phyloP scores from a whole-genome alignment of 2,329 filamentous ascomycete species.

The Hypoxylon sp. region DNA sequence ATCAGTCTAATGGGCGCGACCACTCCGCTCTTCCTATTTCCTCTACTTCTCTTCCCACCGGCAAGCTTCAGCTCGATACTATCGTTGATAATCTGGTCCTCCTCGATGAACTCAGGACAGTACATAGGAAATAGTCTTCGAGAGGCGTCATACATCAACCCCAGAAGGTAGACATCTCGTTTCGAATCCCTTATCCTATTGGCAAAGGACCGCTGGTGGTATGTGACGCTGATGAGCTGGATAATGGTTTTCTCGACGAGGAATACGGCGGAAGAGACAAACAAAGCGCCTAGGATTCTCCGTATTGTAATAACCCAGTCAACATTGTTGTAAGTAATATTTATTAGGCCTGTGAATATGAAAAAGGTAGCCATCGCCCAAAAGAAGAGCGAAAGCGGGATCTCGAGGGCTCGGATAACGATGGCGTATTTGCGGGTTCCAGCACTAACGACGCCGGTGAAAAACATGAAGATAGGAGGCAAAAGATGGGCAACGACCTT shows the following conservation, averaged over 20 bases:
- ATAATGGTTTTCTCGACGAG: constrained; percentile 84
- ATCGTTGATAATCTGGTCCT: constrained; percentile 93
- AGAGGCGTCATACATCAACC: constrained; percentile 91
- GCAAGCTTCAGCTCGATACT: constrained; percentile 78
- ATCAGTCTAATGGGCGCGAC: constrained; percentile 85
- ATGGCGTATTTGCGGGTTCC: constrained; percentile 79
- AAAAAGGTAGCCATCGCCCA: constrained; percentile 76
- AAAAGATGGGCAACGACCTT: constrained; percentile 75
- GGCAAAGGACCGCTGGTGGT: constrained; percentile 87
- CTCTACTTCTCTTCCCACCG: constrained; percentile 64
- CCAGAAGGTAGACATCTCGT: constrained; percentile 83
- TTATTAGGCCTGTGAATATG: constrained; percentile 72
- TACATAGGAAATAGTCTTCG: constrained; percentile 91
- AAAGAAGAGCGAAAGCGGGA: constrained; percentile 77
- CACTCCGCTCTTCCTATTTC: constrained; percentile 68
- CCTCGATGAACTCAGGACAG: constrained; percentile 89
- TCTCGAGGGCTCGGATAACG: constrained; percentile 74
- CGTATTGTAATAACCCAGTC: constrained; percentile 72
- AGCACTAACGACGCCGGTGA: constrained; percentile 77
- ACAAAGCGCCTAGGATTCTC: constrained; percentile 75
- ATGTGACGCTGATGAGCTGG: constrained; percentile 86
- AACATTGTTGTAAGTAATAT: constrained; percentile 54
- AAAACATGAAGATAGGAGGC: constrained; percentile 76
- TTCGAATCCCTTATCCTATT: constrained; percentile 91
- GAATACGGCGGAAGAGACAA: constrained; percentile 78